phyloP scores from a whole-genome alignment of 2,329 filamentous ascomycete genomes.

The Neophaeococcomyces aloes region DNA sequence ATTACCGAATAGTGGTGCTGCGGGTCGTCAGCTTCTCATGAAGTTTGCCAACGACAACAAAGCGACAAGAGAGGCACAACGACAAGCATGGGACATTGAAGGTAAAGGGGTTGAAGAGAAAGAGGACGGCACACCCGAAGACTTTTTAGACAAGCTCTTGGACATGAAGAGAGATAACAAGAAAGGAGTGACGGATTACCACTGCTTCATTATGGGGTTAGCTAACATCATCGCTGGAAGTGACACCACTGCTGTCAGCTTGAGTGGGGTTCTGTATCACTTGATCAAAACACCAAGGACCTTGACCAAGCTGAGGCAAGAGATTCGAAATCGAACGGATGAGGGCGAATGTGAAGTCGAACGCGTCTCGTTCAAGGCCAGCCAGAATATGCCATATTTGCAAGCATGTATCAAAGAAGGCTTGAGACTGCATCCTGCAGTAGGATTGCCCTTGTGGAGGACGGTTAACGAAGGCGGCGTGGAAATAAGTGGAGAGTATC shows the following conservation, averaged over 20 bases:
- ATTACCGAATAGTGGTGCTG: conserved; percentile 25
- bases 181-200: conserved; percentile 32
- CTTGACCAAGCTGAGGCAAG: conserved; percentile 16
- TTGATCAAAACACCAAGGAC: conserved; percentile 51
- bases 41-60: conserved; percentile 28
- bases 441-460: conserved; percentile 41
- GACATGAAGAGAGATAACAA: conserved; percentile 33
- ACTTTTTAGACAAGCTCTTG: conserved; percentile 37
- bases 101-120: conserved; percentile 9
- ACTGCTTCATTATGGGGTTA: conserved; percentile 29
- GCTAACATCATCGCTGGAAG: conserved; percentile 21
- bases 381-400: conserved; percentile 44
- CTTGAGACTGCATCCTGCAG: conserved; percentile 41
- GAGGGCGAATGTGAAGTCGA: conserved; percentile 27
- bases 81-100: conserved; percentile 11
- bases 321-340: conserved; percentile 13
- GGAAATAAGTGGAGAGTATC: conserved; percentile 32
- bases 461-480: conserved; percentile 38
- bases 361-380: conserved; percentile 49
- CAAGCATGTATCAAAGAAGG: conserved; percentile 46
- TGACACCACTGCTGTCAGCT: conserved; percentile 30
- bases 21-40: conserved; percentile 26
- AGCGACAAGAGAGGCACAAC: conserved; percentile 20
- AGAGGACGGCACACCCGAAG: conserved; percentile 22
- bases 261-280: conserved; percentile 63